A percentile compares a stretch with the other conserved stretches of the same genome.
Evolutionary conservation across 2,329 filamentous ascomycete genomes (phyloP).

Genomic region (Venturia oleaginea): DNA sequence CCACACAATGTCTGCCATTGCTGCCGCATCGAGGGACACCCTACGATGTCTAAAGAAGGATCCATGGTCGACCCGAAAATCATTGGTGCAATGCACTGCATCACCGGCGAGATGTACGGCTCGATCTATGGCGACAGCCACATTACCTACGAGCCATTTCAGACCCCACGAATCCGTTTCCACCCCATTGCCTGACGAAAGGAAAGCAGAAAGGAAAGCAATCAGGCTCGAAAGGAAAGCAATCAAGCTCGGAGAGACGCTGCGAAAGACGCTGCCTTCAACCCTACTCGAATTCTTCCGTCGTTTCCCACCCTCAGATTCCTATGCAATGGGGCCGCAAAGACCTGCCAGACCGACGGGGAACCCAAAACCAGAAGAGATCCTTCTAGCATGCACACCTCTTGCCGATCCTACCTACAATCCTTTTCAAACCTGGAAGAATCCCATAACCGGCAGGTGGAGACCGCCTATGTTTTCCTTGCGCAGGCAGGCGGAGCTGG

Average conservation of each 20-base stretch:
- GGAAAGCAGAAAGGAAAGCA: neutral
- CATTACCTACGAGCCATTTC: conserved; percentile 17
- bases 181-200: conserved; percentile 3
- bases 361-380: conserved; percentile 16
- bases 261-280: conserved; percentile 62
- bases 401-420: conserved; percentile 36
- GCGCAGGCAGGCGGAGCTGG: conserved; percentile 79
- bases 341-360: conserved; percentile 26
- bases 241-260: conserved; percentile 49
- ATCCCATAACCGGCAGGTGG: conserved; percentile 72
- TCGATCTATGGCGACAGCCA: neutral
- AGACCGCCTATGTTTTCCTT: conserved; percentile 75
- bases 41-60: neutral
- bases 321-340: conserved; percentile 37
- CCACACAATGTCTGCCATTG: conserved; percentile 4
- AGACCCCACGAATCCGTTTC: conserved; percentile 1
- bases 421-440: conserved; percentile 73
- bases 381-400: conserved; percentile 22
- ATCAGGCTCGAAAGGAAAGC: conserved; percentile 25
- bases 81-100: neutral
- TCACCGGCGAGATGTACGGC: neutral
- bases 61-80: neutral
- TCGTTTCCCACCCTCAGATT: conserved; percentile 63
- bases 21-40: neutral
- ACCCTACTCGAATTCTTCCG: conserved; percentile 80